Evolutionary conservation across 2,329 filamentous ascomycete species (phyloP), one percentile per base, ranked within the genome.

Genomic region (Aspergillus brunneoviolaceus): DNA sequence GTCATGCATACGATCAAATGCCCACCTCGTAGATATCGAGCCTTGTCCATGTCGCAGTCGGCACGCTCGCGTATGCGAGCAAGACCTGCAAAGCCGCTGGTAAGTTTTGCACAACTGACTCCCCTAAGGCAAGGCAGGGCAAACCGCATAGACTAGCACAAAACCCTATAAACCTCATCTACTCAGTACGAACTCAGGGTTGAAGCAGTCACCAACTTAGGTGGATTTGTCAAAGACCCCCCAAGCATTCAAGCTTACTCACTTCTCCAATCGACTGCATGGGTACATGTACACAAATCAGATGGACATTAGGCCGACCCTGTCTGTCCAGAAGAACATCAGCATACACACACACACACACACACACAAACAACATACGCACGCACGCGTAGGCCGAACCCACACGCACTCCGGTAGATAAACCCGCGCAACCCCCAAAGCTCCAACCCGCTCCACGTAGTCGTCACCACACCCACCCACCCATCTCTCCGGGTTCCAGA

Each of bases 61-160:
- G 45, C 27, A 55, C 42, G 42, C 23, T n/a, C 6, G 53, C 29
- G 23, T 35, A 12, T 59, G 57, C 51, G 33, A 47, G 57, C 51
- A 47, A 33, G 45, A 51, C 55, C 33, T 52, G 49, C 49, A 57
- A 27, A 51, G 14, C 5, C 12, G 6, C 16, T 12, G 14, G 16
- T 3, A 23, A 23, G 23, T 23, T 4, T 19, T 45, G n/a, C n/a
- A 45, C 39, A 23, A 23, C 23, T 23, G 4, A 23, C 3, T 23
- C 23, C 23, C 23, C 4, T 4, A 3, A 45, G 6, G 39, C 39
- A 19, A 7, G 10, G 3, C 14, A 45, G 39, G 39, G 39, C 39
- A 12, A 35, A 35, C 33, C 33, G 33, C 33, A 16, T 12, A 35
- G 12, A 2, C 27, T 3, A 29, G 27, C 27, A 29, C 27, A 29